phyloP scores from a whole-genome alignment of 352 stramenopile genomes.

The Phytophthora constricta region DNA sequence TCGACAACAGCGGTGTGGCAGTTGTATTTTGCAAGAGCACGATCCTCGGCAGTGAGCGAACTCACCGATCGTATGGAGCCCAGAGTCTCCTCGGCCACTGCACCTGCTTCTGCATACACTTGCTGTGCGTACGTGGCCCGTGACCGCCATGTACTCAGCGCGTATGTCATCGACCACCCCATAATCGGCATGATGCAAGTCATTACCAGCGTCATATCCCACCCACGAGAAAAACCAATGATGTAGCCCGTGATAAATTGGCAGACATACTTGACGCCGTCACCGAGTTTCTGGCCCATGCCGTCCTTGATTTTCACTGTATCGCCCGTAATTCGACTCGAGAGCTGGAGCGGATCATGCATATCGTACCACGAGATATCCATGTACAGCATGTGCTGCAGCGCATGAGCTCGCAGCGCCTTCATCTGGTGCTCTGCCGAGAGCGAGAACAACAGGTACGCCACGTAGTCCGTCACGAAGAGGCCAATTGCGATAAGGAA shows the following conservation, averaged over 20 bases:
- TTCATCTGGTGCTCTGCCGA: slow-evolving; percentile 32
- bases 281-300: slow-evolving; percentile 23
- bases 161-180: slow-evolving; percentile 10
- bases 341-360: slow-evolving; percentile 19
- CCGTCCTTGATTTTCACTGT: slow-evolving; percentile 31
- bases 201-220: slow-evolving; percentile 1
- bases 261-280: slow-evolving; percentile 12
- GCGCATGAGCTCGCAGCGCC: slow-evolving; percentile 3
- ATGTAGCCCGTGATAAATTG: slow-evolving; percentile 25
- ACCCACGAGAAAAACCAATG: slow-evolving; percentile 11
- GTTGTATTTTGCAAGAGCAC: slow-evolving; percentile 11
- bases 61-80: slow-evolving; percentile 7
- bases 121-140: slow-evolving; percentile 13
- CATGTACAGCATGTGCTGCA: slow-evolving; percentile 30
- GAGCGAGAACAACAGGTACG: slow-evolving; percentile 9
- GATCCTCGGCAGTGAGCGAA: slow-evolving; percentile 24
- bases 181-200: slow-evolving; percentile 9
- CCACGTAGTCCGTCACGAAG: slow-evolving; percentile 11
- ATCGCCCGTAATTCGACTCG: slow-evolving; percentile 20
- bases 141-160: too few species aligned
- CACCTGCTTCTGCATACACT: not conserved
- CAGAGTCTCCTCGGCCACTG: not conserved
- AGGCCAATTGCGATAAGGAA: slow-evolving; percentile 18
- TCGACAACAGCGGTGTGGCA: not conserved
- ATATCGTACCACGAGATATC: slow-evolving; percentile 30